Evolutionary conservation across 371 early-diverging fungal species (phyloP).

Genomic region (Syncephalastrum monosporum): DNA sequence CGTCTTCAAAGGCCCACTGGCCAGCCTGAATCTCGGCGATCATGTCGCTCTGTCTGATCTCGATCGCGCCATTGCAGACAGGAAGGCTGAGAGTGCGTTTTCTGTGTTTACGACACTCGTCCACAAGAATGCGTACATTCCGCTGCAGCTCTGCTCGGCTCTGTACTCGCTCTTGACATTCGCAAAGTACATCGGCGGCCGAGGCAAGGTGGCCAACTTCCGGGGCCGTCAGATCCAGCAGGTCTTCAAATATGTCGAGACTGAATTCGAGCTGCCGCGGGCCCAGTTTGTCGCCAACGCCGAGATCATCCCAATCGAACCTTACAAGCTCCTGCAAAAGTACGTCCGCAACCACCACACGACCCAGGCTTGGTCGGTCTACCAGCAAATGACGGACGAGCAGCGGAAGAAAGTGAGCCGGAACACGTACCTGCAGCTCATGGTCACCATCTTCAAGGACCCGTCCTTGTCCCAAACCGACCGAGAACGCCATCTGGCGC

Average conservation of each 20-base stretch:
- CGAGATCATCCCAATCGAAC: conserved; percentile 27
- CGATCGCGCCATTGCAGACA: conserved; percentile 31
- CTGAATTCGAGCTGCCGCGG: conserved; percentile 12
- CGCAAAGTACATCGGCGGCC: conserved; percentile 21
- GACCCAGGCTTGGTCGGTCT: conserved; percentile 21
- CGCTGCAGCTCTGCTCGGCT: conserved; percentile 26
- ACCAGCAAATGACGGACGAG: conserved; percentile 23
- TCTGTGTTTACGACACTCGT: conserved; percentile 34
- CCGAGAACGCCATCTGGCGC: conserved; percentile 13
- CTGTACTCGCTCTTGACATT: conserved; percentile 37
- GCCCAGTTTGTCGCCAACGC: conserved; percentile 23
- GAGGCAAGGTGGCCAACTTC: conserved; percentile 8
- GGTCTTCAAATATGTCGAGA: conserved; percentile 30
- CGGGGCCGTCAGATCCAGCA: conserved; percentile 34
- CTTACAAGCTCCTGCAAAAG: conserved; percentile 26
- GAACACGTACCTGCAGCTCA: conserved; percentile 24
- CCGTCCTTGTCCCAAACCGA: conserved; percentile 19
- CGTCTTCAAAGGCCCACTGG: conserved; percentile 18
- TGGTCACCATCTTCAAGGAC: conserved; percentile 25
- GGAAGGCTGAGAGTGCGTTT: conserved; percentile 45
- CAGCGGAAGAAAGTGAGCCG: conserved; percentile 15
- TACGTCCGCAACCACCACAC: conserved; percentile 16
- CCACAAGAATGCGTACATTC: conserved; percentile 23
- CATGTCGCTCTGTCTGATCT: conserved; percentile 29
- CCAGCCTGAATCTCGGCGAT: conserved; percentile 27